phyloP scores from a whole-genome alignment of 75 land plant species.

The Larix kaempferi region DNA sequence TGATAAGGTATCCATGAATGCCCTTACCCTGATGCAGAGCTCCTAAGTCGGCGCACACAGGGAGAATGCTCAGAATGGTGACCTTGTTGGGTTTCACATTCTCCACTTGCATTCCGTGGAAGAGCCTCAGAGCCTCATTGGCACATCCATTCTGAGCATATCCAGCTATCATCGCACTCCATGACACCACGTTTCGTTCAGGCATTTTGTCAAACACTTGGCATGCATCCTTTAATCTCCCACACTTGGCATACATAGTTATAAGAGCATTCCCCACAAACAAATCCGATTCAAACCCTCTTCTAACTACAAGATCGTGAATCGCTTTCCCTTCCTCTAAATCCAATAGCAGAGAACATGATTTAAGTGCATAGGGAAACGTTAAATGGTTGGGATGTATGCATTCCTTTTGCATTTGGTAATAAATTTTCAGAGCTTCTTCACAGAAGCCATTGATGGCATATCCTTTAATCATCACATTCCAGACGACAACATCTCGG shows the following conservation, averaged over 20 bases:
- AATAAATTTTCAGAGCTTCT: conserved; percentile 29
- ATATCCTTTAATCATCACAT: conserved; percentile 42
- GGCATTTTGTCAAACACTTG: conserved; percentile 26
- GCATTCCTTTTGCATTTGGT: conserved; percentile 10
- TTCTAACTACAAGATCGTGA: conserved; percentile 18
- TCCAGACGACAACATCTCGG: conserved; percentile 25
- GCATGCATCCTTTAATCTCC: conserved; percentile 25
- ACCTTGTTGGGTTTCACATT: conserved; percentile 8
- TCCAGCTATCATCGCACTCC: conserved; percentile 16
- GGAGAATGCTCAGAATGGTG: conserved; percentile 14
- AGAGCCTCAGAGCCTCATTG: background rate
- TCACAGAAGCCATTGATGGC: conserved; percentile 13
- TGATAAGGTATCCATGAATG: conserved; percentile 5
- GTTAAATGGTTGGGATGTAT: background rate
- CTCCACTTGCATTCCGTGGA: conserved; percentile 7
- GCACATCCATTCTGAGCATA: conserved; percentile 3
- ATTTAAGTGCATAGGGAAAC: background rate
- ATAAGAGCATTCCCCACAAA: conserved; percentile 42
- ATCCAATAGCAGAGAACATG: conserved; percentile 4
- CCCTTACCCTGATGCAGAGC: conserved; percentile 20
- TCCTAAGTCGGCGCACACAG: conserved; percentile 11
- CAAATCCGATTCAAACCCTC: conserved; percentile 16
- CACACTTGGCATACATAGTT: conserved; percentile 50
- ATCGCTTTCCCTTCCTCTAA: conserved; percentile 16
- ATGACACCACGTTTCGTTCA: conserved; percentile 13